Percentiles rank a stretch among this genome's conserved stretches.
phyloP scores from a whole-genome alignment of 2,329 filamentous ascomycete species.

The Fusarium staphyleae region DNA sequence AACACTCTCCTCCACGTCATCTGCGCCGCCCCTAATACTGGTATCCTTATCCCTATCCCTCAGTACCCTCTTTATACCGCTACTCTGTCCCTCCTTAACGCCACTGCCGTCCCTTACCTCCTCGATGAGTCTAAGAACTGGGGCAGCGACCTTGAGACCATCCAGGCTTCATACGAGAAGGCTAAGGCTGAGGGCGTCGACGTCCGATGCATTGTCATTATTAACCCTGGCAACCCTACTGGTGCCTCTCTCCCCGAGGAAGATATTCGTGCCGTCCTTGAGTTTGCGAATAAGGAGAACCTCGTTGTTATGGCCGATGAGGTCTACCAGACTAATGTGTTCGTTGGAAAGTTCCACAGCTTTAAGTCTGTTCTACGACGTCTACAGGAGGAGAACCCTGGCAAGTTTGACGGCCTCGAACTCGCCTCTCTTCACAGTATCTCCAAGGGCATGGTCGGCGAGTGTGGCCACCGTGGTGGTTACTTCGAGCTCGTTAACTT shows the following conservation, averaged over 20 bases:
- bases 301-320: slow-evolving; percentile 94
- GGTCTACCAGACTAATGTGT: slow-evolving; percentile 99
- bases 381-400: slow-evolving; percentile 76
- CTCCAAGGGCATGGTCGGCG: slow-evolving; percentile 98
- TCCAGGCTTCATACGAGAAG: slow-evolving; percentile 75
- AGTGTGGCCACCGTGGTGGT: slow-evolving; percentile 96
- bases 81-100: slow-evolving; percentile 84
- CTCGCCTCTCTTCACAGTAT: slow-evolving; percentile 91
- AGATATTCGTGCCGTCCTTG: slow-evolving; percentile 84
- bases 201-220: slow-evolving; percentile 91
- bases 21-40: slow-evolving; percentile 77
- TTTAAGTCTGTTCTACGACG: slow-evolving; percentile 90
- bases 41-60: slow-evolving; percentile 92
- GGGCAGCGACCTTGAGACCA: slow-evolving; percentile 85
- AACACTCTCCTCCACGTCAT: slow-evolving; percentile 93
- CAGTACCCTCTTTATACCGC: slow-evolving; percentile 99
- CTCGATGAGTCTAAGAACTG: slow-evolving; percentile 86
- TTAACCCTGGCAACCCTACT: slow-evolving; percentile 98
- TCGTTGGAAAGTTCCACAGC: slow-evolving; percentile 90
- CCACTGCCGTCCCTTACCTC: slow-evolving; percentile 89
- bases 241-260: slow-evolving; percentile 81
- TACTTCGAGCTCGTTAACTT: slow-evolving; percentile 98
- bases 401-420: slow-evolving; percentile 84
- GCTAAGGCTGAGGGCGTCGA: slow-evolving; percentile 81
- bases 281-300: slow-evolving; percentile 83